Evolutionary conservation across 805 yeast species (phyloP).

Genomic region (Saturnispora serradocipensis): DNA sequence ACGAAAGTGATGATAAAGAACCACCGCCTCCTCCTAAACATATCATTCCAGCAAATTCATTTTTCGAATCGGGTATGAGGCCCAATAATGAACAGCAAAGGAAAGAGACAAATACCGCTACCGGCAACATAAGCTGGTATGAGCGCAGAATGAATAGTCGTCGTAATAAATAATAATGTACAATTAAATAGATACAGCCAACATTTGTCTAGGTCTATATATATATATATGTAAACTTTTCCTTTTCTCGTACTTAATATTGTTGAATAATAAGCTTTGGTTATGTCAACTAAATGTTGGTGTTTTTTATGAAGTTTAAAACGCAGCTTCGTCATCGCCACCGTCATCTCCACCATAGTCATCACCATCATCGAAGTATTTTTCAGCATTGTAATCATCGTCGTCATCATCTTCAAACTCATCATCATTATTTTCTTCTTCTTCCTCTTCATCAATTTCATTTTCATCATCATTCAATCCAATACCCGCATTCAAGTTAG

Average conservation of each 20-base stretch:
- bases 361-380: conserved; percentile 67
- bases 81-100: background rate
- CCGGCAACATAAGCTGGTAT: conserved; percentile 4
- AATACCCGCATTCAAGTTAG: conserved; percentile 25
- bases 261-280: background rate
- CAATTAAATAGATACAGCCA: background rate
- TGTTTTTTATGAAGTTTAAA: conserved; percentile 26
- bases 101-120: background rate
- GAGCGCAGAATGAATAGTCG: conserved; percentile 6
- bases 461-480: conserved; percentile 32
- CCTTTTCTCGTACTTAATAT: background rate
- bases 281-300: background rate
- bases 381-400: conserved; percentile 73
- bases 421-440: conserved; percentile 54
- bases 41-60: conserved; percentile 16
- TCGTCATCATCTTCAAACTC: conserved; percentile 68
- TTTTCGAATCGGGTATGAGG: conserved; percentile 8
- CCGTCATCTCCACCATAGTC: conserved; percentile 47
- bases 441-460: conserved; percentile 36
- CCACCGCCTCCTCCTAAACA: conserved; percentile 26
- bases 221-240: background rate
- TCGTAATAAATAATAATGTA: conserved; percentile 1
- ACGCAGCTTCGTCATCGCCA: conserved; percentile 67
- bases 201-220: background rate
- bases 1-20: conserved; percentile 1